phyloP scores from a whole-genome alignment of 148 eudicot species.

The Rhododendron molle region DNA sequence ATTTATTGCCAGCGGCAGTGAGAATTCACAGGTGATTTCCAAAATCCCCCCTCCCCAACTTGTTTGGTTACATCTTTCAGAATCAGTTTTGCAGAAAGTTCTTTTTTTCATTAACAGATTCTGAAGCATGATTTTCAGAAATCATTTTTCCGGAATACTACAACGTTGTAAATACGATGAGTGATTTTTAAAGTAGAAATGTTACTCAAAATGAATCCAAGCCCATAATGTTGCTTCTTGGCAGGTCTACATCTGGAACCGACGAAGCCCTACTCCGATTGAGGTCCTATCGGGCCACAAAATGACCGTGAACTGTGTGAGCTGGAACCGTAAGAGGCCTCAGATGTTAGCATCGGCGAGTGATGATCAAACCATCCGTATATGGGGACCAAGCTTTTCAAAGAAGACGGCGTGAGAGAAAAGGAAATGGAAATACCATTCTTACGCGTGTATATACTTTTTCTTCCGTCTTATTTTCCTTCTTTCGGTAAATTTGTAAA shows the following conservation, averaged over 20 bases:
- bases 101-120: neutral
- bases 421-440: neutral
- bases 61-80: neutral
- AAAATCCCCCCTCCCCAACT: neutral
- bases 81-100: neutral
- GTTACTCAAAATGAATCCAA: neutral
- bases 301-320: slow-evolving; percentile 89
- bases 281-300: slow-evolving; percentile 71
- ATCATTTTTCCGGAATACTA: neutral
- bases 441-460: neutral
- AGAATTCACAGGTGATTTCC: slow-evolving; percentile 66
- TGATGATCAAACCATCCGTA: slow-evolving; percentile 88
- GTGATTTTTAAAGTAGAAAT: neutral
- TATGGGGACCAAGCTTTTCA: slow-evolving; percentile 62
- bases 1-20: slow-evolving; percentile 95
- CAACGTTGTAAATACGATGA: neutral
- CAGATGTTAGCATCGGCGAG: slow-evolving; percentile 92
- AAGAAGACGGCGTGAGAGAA: slow-evolving; percentile 11
- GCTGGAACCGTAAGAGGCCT: slow-evolving; percentile 86
- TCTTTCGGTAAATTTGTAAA: slow-evolving; percentile 7
- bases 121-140: neutral
- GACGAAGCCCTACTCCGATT: slow-evolving; percentile 52
- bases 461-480: neutral
- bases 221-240: neutral
- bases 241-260: slow-evolving; percentile 91